Evolutionary conservation across 257 asterid genomes (phyloP).

Genomic region (Plantago major): DNA sequence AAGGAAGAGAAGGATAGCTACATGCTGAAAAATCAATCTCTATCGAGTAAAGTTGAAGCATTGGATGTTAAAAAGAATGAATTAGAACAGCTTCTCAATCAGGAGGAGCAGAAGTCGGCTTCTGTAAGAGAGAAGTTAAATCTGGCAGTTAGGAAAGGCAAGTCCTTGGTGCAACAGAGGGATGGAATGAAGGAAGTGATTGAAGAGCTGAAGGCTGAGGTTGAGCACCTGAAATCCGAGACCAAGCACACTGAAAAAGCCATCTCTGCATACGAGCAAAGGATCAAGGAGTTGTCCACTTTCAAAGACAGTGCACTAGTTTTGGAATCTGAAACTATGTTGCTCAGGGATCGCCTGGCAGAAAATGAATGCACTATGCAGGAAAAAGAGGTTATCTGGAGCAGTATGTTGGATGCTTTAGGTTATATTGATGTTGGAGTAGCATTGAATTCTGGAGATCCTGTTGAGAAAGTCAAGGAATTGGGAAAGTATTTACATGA

Average conservation of each 20-base stretch:
- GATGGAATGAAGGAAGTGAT: slow-evolving; percentile 79
- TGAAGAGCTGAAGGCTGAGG: slow-evolving; percentile 64
- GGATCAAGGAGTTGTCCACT: slow-evolving; percentile 42
- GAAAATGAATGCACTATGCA: slow-evolving; percentile 46
- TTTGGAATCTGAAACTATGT: slow-evolving; percentile 58
- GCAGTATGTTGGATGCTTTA: slow-evolving; percentile 42
- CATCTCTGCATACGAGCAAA: slow-evolving; percentile 52
- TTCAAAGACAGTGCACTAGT: slow-evolving; percentile 51
- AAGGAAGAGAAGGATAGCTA: slow-evolving; percentile 67
- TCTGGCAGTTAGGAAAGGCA: slow-evolving; percentile 89
- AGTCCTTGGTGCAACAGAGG: slow-evolving; percentile 84
- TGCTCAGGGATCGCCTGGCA: slow-evolving; percentile 54
- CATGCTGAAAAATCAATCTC: slow-evolving; percentile 41
- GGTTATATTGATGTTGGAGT: slow-evolving; percentile 43
- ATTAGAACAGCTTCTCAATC: slow-evolving; percentile 59
- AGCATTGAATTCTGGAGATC: slow-evolving; percentile 34
- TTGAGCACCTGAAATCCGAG: slow-evolving; percentile 54
- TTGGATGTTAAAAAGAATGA: slow-evolving; percentile 52
- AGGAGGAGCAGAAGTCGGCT: slow-evolving; percentile 76
- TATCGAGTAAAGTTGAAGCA: slow-evolving; percentile 49
- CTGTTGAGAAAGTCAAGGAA: slow-evolving; percentile 52
- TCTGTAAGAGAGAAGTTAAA: slow-evolving; percentile 84
- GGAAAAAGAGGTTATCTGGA: slow-evolving; percentile 60
- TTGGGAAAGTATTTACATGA: slow-evolving; percentile 46
- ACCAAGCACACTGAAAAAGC: slow-evolving; percentile 38